Base-by-base conservation (phyloP, 192 early-diverging fungal genomes). In the Umbelopsis ramanniana region DNA sequence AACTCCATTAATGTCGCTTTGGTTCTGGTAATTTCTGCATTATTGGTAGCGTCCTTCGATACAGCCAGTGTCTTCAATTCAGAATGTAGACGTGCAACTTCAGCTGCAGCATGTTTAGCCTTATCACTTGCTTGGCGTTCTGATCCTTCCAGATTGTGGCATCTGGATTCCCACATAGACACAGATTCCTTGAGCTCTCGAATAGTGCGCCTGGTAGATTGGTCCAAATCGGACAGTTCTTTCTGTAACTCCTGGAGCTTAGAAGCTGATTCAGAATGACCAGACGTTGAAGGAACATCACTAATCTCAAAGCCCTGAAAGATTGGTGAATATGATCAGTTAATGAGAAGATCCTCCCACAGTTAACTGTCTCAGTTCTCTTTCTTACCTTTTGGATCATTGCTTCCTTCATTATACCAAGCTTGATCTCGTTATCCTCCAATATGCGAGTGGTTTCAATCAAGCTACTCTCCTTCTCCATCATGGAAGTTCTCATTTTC, bases 361-460 rank as follows among this genome's bases (percentile, higher is more conserved):
- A 35, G 7, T 52, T 12, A 52, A 7, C 60, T 50, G 17, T 21
- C 17, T 22, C 40, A 43, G 40, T 29, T 11, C 40, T 24, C 3
- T 26, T 66, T 26, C 4, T 67, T 26, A 73, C 26, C 40, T 73
- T 82, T 23, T 83, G 77, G 22, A 73, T 75, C 74, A 83, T 79
- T 24, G 80, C 76, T 5, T 77, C 74, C 17, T 76, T 75, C 73
- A 87, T 81, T 68, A 87, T 74, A 3, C 81, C 78, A 15, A 87
- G 22, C 57, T 85, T 74, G 14, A 80, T 75, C 48, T 81, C 79
- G 29, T 76, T 71, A 38, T 79, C 80, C 55, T 87, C 86, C 26
- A 84, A 79, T 11, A 76, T 76, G 17, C 72, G 46, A 17, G 75
- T 48, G 50, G 76, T 77, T 46, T 82, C 79, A 19, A 70, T 50